phyloP scores from a whole-genome alignment of 2,329 filamentous ascomycete genomes.

The Hymenotorrendiella dingleyae region DNA sequence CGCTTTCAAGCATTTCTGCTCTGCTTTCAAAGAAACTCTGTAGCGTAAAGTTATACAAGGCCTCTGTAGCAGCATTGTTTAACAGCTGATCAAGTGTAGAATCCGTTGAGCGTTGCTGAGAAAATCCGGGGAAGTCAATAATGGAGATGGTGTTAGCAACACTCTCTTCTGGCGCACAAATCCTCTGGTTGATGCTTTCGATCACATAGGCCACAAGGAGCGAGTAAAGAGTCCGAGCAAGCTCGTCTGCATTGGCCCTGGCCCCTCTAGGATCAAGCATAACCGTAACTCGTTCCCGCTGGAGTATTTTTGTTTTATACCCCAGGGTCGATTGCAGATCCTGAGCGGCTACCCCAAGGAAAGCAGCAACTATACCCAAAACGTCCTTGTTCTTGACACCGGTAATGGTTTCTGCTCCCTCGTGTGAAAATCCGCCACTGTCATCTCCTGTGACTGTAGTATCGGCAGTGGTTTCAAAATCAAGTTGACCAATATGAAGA shows the following conservation, averaged over 20 bases:
- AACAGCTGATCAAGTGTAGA: constrained; percentile 88
- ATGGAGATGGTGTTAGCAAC: constrained; percentile 93
- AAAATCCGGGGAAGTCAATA: constrained; percentile 93
- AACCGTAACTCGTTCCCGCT: constrained; percentile 94
- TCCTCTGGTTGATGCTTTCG: constrained; percentile 82
- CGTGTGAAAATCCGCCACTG: constrained; percentile 92
- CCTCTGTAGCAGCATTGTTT: constrained; percentile 89
- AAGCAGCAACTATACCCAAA: constrained; percentile 81
- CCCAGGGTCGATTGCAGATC: constrained; percentile 85
- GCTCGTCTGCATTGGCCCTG: constrained; percentile 84
- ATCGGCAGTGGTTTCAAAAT: constrained; percentile 77
- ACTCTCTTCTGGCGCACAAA: constrained; percentile 80
- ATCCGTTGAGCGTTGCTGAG: constrained; percentile 76
- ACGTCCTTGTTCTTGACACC: constrained; percentile 92
- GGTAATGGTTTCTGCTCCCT: constrained; percentile 81
- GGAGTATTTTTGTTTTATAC: constrained; percentile 95
- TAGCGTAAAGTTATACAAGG: constrained; percentile 85
- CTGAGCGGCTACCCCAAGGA: constrained; percentile 75
- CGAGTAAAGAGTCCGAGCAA: constrained; percentile 88
- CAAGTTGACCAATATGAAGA: constrained; percentile 94
- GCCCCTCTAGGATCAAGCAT: constrained; percentile 94
- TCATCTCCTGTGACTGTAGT: constrained; percentile 80
- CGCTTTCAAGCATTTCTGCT: constrained; percentile 86
- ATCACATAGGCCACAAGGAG: constrained; percentile 91
- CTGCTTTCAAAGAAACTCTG: constrained; percentile 96